Base-by-base conservation (phyloP, 129 eudicot species). In the Flaveria bidentis region DNA sequence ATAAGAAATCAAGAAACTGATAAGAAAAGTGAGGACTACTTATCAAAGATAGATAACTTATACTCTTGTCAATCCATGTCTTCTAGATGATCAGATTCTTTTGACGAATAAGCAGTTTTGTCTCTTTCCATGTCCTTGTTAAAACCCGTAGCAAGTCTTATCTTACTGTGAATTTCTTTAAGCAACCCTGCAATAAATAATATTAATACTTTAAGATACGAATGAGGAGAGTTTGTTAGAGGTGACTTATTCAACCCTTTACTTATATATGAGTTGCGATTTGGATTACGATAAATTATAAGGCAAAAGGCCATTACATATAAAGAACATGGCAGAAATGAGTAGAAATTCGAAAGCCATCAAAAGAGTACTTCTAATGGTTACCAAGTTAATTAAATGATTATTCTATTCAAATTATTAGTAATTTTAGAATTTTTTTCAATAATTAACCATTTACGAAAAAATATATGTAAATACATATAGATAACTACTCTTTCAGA, bases 111-210 rank as follows among this genome's bases (percentile, higher is more conserved):
- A 79, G 69, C 55, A 16, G 75, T 85, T 77, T 77, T 73, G 28
- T 78, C 90, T 46, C 73, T 68, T 84, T 83, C 82, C 67, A 56
- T 58, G 72, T 75, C 78, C 56, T 70, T 83, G 64, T 84, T 28
- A 46, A 14, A 84, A 67, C 80, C 77, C 30, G 82, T 74, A 89
- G 77, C 91, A 91, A 36, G 41, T 36, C 41, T 36, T 36, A 36
- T 81, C 72, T 86, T 87, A 72, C 87, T 91, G 86, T 94, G 96
- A 63, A 89, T 87, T 84, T 91, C 97, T 84, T 87, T 55, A 94
- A 71, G 78, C 87, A 91, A 62, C 94, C 99, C 98, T 93, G 83
- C 67, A 74, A 53, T 53, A 53, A 53, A 50, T 50, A 13, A 50
- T 9, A 45, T 36, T 36, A 36, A 5, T 36, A 36, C 41, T 36